A percentile compares a stretch with the other conserved stretches of the same genome.
Conservation (phyloP, 139 green algal genomes). For the Protoeuglena noctilucae region DNA sequence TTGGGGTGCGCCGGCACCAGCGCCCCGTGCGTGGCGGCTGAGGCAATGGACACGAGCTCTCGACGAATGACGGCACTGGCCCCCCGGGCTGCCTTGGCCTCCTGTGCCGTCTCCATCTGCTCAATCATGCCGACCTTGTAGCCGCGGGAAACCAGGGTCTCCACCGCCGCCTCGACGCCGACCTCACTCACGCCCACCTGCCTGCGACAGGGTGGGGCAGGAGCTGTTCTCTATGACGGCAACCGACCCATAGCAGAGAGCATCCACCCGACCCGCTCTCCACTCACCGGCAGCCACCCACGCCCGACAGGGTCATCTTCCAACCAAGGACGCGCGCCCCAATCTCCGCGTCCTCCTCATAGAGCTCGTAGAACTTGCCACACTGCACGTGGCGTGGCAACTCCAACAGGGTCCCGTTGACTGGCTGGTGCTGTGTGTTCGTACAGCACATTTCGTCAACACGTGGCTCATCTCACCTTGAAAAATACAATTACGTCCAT, state of each 20-base stretch:
- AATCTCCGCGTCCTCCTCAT: constrained; percentile 24
- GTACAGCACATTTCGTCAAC: not conserved
- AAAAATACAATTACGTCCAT: constrained; percentile 19
- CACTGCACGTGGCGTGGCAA: not conserved
- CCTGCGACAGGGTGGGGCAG: too few relatives aligned
- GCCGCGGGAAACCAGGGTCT: too few relatives aligned
- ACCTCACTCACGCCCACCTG: too few relatives aligned
- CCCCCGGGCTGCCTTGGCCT: constrained; percentile 26
- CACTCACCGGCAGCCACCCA: constrained; percentile 32
- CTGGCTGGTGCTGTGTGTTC: not conserved
- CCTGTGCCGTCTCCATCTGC: constrained; percentile 27
- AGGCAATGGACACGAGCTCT: constrained; percentile 20
- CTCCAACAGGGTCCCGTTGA: not conserved
- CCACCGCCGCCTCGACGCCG: too few relatives aligned
- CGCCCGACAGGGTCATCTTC: constrained; percentile 27
- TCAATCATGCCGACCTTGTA: constrained; percentile 32
- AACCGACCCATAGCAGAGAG: too few relatives aligned
- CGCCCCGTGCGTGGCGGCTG: constrained; percentile 23
- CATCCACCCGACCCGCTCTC: constrained; percentile 23
- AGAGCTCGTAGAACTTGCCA: constrained; percentile 26
- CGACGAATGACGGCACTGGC: constrained; percentile 16
- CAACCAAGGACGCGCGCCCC: constrained; percentile 15
- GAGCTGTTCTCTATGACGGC: too few relatives aligned
- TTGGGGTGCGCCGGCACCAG: too few relatives aligned
- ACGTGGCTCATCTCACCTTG: constrained; percentile 17